Evolutionary conservation across 495 filamentous ascomycete species (phyloP), one percentile per base, ranked within the genome.

Genomic region (Penicillium turbatum): DNA sequence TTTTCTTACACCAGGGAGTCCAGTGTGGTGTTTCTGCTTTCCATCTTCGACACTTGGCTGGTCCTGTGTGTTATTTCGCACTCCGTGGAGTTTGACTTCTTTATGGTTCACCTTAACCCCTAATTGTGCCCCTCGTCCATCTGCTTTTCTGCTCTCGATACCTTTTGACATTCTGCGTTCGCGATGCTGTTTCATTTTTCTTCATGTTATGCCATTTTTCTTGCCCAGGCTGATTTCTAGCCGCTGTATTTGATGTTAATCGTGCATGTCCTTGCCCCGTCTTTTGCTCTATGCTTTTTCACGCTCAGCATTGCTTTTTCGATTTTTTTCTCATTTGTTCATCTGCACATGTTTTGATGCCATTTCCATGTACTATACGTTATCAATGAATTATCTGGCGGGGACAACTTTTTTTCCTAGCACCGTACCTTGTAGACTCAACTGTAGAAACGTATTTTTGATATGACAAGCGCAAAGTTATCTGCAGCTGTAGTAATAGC

Each of bases 21-120:
- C 66, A 72, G 72, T 77, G 66, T 69, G 72, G 69, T 74, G 71
- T 74, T 70, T 66, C 67, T 70, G 65, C 57, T 68, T 64, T 55
- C 52, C 50, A 63, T 62, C 61, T 62, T 70, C 69, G 63, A 72
- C 74, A 75, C 72, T 71, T 62, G 74, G 74, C 74, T 77, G 74
- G 74, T 73, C 74, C 74, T 77, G 74, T 70, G 74, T 77, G 74
- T 72, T 75, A 64, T 72, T 61, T 72, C 62, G 72, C 72, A 73
- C 72, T 72, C 61, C 65, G 66, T 68, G 72, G 72, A 69, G 71
- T 75, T 75, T 56, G 66, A 35, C 52, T 51, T 59, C 49, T 51
- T 59, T 48, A 42, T 51, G 40, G 46, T 50, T 48, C 53, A 44
- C 37, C 31, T 64, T 66, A 66, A 57, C 63, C 57, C 63, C 63